Evolutionary conservation across 768 basidiomycete species (phyloP).

Genomic region (Tephrocybe sp.): DNA sequence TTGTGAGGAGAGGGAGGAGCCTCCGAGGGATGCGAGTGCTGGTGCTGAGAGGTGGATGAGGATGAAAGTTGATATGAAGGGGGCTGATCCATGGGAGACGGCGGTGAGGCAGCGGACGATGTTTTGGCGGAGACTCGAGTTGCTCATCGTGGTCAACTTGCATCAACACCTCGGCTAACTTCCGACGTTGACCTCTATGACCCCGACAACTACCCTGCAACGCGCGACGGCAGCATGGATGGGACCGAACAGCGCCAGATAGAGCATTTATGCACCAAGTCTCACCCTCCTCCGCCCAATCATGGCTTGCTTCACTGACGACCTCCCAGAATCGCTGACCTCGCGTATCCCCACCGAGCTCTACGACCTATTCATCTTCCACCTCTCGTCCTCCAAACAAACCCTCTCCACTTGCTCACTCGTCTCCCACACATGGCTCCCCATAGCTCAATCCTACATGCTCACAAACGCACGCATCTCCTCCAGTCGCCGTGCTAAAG

Average conservation of each 20-base stretch:
- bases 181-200: too few species aligned
- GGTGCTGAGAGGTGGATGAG: conserved; percentile 81
- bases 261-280: too few species aligned
- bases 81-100: conserved; percentile 64
- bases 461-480: neutral
- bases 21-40: conserved; percentile 66
- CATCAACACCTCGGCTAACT: too few species aligned
- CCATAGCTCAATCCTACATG: conserved; percentile 16
- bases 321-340: too few species aligned
- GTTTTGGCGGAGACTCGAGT: conserved; percentile 8
- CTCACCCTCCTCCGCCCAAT: too few species aligned
- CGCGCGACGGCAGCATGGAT: too few species aligned
- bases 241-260: too few species aligned
- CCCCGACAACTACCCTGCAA: too few species aligned
- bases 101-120: conserved; percentile 42
- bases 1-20: conserved; percentile 63
- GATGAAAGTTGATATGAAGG: conserved; percentile 76
- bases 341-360: conserved; percentile 19
- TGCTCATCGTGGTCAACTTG: neutral
- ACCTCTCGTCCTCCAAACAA: conserved; percentile 13
- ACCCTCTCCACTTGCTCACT: conserved; percentile 16
- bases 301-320: too few species aligned
- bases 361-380: conserved; percentile 19
- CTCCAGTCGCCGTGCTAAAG: neutral
- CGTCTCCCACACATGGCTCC: conserved; percentile 18